A percentile compares a stretch with the other conserved stretches of the same genome.
These are phyloP conservation scores for Hippophae tibetana DNA, from an alignment of 306 rosid species.

Conservation along the genomic window DNA sequence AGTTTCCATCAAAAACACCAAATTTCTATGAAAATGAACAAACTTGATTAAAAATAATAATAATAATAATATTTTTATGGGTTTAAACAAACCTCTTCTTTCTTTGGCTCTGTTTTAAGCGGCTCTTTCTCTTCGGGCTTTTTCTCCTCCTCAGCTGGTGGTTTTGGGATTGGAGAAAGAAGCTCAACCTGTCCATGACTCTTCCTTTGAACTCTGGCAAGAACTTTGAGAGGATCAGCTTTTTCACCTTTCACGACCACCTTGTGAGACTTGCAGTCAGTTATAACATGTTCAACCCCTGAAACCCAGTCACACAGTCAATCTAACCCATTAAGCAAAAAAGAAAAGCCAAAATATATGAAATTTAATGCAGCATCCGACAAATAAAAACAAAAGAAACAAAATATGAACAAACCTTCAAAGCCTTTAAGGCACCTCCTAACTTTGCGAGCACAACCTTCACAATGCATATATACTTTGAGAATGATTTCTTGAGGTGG, in stretches of 20 bases:
- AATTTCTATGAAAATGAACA: too few species aligned
- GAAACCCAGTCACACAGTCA: constrained; percentile 2
- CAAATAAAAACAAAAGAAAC: not conserved
- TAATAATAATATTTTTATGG: too few species aligned
- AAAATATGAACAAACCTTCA: constrained; percentile 32
- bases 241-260: constrained; percentile 88
- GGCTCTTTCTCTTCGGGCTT: constrained; percentile 38
- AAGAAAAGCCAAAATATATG: not conserved
- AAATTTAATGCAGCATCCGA: not conserved
- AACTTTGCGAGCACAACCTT: constrained; percentile 93
- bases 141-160: constrained; percentile 46
- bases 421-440: constrained; percentile 70
- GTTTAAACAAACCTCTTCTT: constrained; percentile 48
- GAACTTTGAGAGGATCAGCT: constrained; percentile 74
- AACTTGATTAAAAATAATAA: too few species aligned
- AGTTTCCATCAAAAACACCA: not conserved
- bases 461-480: constrained; percentile 87
- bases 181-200: constrained; percentile 74
- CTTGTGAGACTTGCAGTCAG: constrained; percentile 60
- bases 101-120: constrained; percentile 63
- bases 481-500: constrained; percentile 64
- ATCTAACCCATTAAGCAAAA: not conserved
- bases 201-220: constrained; percentile 73
- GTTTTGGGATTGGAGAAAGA: constrained; percentile 72
- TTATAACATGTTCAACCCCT: constrained; percentile 73